These are phyloP conservation scores for Fragaria nilgerrensis DNA, from an alignment of 306 rosid species.

Conservation along the genomic window DNA sequence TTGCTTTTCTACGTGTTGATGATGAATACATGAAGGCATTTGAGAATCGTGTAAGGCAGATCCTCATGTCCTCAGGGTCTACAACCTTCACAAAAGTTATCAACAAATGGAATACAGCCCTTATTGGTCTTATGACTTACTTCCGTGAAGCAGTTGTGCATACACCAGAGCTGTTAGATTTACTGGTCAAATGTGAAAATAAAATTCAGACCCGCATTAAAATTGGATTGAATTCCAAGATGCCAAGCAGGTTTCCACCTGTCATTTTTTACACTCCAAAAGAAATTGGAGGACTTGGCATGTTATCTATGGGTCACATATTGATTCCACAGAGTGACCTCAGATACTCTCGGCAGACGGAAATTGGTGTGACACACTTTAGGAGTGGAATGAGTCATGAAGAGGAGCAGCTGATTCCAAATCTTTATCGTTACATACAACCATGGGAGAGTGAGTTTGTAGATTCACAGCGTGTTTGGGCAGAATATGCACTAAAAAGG, in stretches of 20 bases:
- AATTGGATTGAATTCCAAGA: conserved; percentile 94
- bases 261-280: conserved; percentile 95
- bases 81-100: conserved; percentile 96
- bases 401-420: conserved; percentile 92
- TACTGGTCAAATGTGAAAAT: conserved; percentile 90
- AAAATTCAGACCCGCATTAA: conserved; percentile 95
- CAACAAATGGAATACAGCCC: conserved; percentile 96
- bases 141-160: conserved; percentile 98
- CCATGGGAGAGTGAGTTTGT: conserved; percentile 98
- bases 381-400: conserved; percentile 99
- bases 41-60: conserved; percentile 97
- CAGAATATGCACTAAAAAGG: conserved; percentile 94
- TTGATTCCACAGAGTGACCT: conserved; percentile 98
- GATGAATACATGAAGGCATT: conserved; percentile 96
- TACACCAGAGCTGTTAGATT: conserved; percentile 90
- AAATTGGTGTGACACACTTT: conserved; percentile 95
- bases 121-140: conserved; percentile 96
- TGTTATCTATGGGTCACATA: conserved; percentile 98
- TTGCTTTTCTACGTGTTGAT: conserved; percentile 90
- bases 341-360: conserved; percentile 93
- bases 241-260: conserved; percentile 99
- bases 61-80: conserved; percentile 99
- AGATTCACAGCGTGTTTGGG: conserved; percentile 99
- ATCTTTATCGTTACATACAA: conserved; percentile 89
- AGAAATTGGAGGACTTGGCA: conserved; percentile 98